phyloP scores from a whole-genome alignment of 2,329 filamentous ascomycete species.

The Neonectria faginata region DNA sequence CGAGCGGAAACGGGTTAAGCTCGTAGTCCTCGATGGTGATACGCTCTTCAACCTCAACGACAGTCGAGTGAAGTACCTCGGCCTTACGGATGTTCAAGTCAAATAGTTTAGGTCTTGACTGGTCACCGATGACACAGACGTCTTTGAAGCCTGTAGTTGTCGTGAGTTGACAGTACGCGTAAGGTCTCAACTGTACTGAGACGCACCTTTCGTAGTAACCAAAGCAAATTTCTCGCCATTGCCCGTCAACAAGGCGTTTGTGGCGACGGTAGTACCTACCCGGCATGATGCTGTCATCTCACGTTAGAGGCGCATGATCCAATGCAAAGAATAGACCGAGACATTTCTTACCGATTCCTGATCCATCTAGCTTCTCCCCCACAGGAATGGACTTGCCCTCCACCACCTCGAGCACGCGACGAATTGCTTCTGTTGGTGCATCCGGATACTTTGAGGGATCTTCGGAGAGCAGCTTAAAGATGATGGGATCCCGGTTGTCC shows the following conservation, averaged over 20 bases:
- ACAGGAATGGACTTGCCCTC: constrained; percentile 64
- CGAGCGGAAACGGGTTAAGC: constrained; percentile 66
- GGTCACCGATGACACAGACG: constrained; percentile 78
- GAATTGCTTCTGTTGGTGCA: constrained; percentile 77
- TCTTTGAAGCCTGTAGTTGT: constrained; percentile 66
- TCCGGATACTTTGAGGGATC: constrained; percentile 78
- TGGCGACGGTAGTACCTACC: constrained; percentile 82
- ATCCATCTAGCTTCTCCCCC: constrained; percentile 49
- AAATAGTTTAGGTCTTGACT: constrained; percentile 78
- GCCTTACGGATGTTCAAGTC: constrained; percentile 76
- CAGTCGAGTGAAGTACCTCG: constrained; percentile 73
- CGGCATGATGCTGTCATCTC: constrained; percentile 71
- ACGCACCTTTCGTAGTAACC: constrained; percentile 68
- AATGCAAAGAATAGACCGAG: neutral
- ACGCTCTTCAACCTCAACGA: constrained; percentile 78
- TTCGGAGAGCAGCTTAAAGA: constrained; percentile 81
- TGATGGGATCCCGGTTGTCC: constrained; percentile 73
- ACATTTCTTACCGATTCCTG: constrained; percentile 45
- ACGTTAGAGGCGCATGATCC: neutral
- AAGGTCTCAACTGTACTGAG: neutral
- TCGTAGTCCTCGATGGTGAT: constrained; percentile 81
- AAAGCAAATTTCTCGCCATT: constrained; percentile 79
- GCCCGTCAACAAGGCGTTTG: constrained; percentile 78
- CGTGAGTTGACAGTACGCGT: neutral
- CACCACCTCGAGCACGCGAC: constrained; percentile 69